These are phyloP conservation scores for Lepidium africanum DNA, from an alignment of 345 rosid genomes.

Conservation along the genomic window DNA sequence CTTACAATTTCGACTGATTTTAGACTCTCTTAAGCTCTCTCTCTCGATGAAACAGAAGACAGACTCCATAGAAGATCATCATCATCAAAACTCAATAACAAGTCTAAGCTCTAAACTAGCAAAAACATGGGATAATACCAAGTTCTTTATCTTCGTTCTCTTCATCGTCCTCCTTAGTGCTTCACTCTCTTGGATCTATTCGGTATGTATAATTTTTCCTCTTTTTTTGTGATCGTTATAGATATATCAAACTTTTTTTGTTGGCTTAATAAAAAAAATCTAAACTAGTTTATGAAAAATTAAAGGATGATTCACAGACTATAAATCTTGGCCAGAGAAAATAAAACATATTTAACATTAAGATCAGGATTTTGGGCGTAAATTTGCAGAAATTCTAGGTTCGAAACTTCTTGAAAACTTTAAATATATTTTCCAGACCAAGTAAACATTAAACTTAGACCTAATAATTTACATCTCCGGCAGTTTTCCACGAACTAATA, in stretches of 20 bases:
- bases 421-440: no score
- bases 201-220: slow-evolving; percentile 24
- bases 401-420: no score
- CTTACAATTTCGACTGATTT: background rate
- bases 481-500: no score
- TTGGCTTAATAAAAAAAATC: background rate
- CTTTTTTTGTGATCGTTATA: background rate
- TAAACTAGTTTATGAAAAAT: no score
- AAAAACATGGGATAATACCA: slow-evolving; percentile 28
- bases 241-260: no score
- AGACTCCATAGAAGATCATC: slow-evolving; percentile 8
- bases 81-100: background rate
- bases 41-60: slow-evolving; percentile 9
- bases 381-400: no score
- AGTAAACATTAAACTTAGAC: no score
- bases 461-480: no score
- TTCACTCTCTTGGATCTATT: slow-evolving; percentile 23
- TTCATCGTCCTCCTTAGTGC: slow-evolving; percentile 26
- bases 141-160: slow-evolving; percentile 23
- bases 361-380: no score
- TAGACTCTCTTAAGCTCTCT: background rate
- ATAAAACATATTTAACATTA: no score
- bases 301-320: no score
- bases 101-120: slow-evolving; percentile 15
- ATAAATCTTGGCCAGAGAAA: no score